phyloP scores from a whole-genome alignment of 2,329 filamentous ascomycete genomes.

The Colletotrichum lindemuthianum region DNA sequence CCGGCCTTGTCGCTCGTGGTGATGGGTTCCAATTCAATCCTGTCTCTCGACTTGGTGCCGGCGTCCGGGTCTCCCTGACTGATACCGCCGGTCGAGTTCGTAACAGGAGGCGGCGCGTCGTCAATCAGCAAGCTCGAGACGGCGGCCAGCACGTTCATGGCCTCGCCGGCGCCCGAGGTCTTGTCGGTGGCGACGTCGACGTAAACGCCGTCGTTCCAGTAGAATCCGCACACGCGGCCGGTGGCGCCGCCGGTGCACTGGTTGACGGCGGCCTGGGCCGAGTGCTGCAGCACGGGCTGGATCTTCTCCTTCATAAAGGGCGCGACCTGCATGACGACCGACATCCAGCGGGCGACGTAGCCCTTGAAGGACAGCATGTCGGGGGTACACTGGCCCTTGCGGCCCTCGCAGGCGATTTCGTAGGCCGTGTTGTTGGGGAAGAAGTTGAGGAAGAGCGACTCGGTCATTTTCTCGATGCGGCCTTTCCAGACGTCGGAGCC shows the following conservation, averaged over 20 bases:
- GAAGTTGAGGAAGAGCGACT: slow-evolving; percentile 60
- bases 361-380: slow-evolving; percentile 82
- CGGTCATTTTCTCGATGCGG: slow-evolving; percentile 65
- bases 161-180: slow-evolving; percentile 66
- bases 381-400: slow-evolving; percentile 67
- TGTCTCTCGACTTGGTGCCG: slow-evolving; percentile 46
- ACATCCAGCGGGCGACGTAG: slow-evolving; percentile 73
- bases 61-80: slow-evolving; percentile 54
- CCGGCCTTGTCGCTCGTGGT: slow-evolving; percentile 58
- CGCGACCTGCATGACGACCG: slow-evolving; percentile 68
- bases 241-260: slow-evolving; percentile 70
- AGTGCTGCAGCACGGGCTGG: slow-evolving; percentile 65
- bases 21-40: slow-evolving; percentile 46
- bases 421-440: slow-evolving; percentile 68
- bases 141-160: slow-evolving; percentile 66
- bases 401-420: slow-evolving; percentile 73
- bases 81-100: slow-evolving; percentile 61
- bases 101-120: slow-evolving; percentile 52
- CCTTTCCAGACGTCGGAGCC: slow-evolving; percentile 64
- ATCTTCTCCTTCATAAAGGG: slow-evolving; percentile 67
- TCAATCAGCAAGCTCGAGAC: slow-evolving; percentile 61
- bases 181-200: slow-evolving; percentile 60
- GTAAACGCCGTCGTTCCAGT: slow-evolving; percentile 63
- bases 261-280: slow-evolving; percentile 67
- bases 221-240: slow-evolving; percentile 71